These are phyloP conservation scores for Marchantia polymorpha DNA, from an alignment of 225 moss, liverwort and hornwort genomes.

Conservation along the genomic window DNA sequence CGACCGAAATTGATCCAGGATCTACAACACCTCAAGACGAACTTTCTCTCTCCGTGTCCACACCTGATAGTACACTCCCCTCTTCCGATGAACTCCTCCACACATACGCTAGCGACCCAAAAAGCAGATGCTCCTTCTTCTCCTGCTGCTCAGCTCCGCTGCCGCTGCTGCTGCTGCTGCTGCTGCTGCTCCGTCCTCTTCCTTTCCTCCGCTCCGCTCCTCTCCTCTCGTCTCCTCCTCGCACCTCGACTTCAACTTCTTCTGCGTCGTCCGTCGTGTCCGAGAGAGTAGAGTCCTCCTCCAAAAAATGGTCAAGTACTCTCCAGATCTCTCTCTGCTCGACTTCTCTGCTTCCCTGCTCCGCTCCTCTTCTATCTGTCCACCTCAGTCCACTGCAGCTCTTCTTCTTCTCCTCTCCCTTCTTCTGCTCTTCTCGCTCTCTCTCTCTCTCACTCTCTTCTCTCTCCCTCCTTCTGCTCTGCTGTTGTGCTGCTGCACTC, in stretches of 20 bases:
- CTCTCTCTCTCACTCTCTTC: not conserved
- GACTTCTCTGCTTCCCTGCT: not conserved
- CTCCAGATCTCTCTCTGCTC: not conserved
- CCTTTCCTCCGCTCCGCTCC: not conserved
- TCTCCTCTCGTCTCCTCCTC: not conserved
- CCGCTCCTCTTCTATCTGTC: slow-evolving; percentile 10
- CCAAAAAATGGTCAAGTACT: slow-evolving; percentile 2
- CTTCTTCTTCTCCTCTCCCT: not conserved
- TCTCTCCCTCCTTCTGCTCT: not conserved
- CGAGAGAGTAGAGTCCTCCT: slow-evolving; percentile 6
- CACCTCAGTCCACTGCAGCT: not conserved
- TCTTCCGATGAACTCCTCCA: slow-evolving; percentile 11
- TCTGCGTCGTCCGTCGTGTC: not conserved
- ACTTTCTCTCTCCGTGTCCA: not conserved
- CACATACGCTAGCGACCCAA: not conserved
- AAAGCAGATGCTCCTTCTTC: not conserved
- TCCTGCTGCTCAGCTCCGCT: not conserved
- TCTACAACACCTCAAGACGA: not conserved
- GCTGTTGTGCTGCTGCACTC: slow-evolving; percentile 11
- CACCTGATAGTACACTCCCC: slow-evolving; percentile 13
- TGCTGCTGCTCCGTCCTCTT: not conserved
- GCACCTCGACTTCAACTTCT: not conserved
- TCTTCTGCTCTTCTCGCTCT: slow-evolving; percentile 2
- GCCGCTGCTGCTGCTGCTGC: not conserved
- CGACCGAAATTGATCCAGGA: slow-evolving; percentile 27